Evolutionary conservation across 1,139 yeast genomes (phyloP).

Genomic region (Diutina ranongensis): DNA sequence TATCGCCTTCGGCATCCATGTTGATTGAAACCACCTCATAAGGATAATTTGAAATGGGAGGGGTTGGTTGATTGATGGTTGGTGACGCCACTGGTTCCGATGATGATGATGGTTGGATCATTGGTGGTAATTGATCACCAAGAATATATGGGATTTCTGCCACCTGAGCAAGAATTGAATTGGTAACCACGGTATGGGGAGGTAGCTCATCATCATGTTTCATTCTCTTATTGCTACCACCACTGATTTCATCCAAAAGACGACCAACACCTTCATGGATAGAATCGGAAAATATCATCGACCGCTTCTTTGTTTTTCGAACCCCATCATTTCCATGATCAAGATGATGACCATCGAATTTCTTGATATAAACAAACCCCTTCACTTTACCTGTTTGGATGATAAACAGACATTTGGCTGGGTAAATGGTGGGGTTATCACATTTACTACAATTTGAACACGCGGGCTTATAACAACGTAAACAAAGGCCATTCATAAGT

Average conservation of each 20-base stretch:
- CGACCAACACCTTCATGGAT: not conserved
- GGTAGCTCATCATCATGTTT: not conserved
- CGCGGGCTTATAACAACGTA: not conserved
- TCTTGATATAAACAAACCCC: not conserved
- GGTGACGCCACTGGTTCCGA: no score
- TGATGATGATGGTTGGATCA: no score
- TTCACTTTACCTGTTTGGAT: not conserved
- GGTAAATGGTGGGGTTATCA: not conserved
- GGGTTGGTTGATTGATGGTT: no score
- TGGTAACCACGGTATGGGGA: not conserved
- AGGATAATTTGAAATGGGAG: no score
- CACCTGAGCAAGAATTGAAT: not conserved
- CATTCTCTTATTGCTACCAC: no score
- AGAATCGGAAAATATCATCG: not conserved
- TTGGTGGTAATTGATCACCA: no score
- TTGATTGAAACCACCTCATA: no score
- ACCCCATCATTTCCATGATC: not conserved
- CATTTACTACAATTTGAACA: not conserved
- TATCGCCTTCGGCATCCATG: no score
- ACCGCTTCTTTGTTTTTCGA: not conserved
- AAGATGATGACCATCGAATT: not conserved
- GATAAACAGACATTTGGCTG: not conserved
- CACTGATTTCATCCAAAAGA: not conserved
- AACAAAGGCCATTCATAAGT: not conserved
- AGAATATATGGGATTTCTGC: not conserved